These are phyloP conservation scores for Paecilomyces fulvus DNA, from an alignment of 2,329 filamentous ascomycete genomes.

Conservation along the genomic window DNA sequence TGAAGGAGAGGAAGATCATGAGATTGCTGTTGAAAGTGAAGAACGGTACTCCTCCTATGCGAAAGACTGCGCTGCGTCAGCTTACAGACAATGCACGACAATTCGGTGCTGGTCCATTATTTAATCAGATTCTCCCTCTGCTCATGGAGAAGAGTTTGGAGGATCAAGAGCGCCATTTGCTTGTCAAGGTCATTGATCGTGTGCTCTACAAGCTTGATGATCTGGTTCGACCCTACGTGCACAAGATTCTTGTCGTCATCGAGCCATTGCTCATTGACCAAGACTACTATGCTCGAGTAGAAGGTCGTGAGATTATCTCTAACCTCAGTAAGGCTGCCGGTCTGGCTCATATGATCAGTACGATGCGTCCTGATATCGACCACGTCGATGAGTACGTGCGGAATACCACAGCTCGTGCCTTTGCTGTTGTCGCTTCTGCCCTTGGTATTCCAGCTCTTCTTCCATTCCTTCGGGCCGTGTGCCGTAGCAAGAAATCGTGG, in stretches of 20 bases:
- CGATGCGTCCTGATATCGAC: slow-evolving; percentile 97
- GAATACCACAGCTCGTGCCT: slow-evolving; percentile 94
- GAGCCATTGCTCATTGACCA: slow-evolving; percentile 98
- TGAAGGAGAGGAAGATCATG: slow-evolving; percentile 99
- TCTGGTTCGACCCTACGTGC: slow-evolving; percentile 87
- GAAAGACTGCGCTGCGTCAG: slow-evolving; percentile 94
- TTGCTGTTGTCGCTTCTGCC: slow-evolving; percentile 92
- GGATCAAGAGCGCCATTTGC: slow-evolving; percentile 92
- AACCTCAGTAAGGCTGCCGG: slow-evolving; percentile 95
- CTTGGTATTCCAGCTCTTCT: slow-evolving; percentile 91
- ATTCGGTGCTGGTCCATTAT: slow-evolving; percentile 87
- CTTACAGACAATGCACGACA: slow-evolving; percentile 95
- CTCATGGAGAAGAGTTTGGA: slow-evolving; percentile 98
- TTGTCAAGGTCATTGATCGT: slow-evolving; percentile 98
- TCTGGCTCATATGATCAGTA: slow-evolving; percentile 97
- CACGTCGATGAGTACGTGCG: slow-evolving; percentile 97
- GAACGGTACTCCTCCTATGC: slow-evolving; percentile 96
- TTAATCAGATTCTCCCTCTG: slow-evolving; percentile 93
- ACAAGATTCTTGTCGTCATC: slow-evolving; percentile 98
- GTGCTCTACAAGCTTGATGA: slow-evolving; percentile 98
- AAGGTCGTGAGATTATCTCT: slow-evolving; percentile 97
- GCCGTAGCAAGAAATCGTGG: slow-evolving; percentile 98
- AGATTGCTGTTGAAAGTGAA: slow-evolving; percentile 93
- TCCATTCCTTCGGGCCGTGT: slow-evolving; percentile 91
- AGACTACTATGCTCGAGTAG: slow-evolving; percentile 97